These are phyloP conservation scores for Monosporascus sp. DNA, from an alignment of 2,329 filamentous ascomycete species.

Conservation along the genomic window DNA sequence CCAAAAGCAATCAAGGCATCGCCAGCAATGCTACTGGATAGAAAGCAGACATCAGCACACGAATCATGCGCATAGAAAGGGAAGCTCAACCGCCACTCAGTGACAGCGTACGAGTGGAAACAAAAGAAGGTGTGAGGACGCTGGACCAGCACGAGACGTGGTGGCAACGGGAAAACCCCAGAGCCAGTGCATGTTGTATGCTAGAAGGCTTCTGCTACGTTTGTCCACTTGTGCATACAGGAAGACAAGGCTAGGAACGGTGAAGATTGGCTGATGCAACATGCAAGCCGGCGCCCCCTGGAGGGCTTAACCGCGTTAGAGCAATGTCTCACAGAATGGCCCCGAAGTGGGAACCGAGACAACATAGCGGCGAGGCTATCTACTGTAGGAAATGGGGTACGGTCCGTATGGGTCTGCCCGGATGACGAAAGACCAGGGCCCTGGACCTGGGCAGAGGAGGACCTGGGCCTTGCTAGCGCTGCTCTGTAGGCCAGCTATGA, in stretches of 20 bases:
- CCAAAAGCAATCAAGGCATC: constrained; percentile 6
- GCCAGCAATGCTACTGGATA: constrained; percentile 27
- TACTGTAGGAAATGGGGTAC: too few relatives aligned
- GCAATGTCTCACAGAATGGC: constrained; percentile 2
- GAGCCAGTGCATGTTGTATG: constrained; percentile 27
- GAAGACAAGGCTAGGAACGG: constrained; percentile 13
- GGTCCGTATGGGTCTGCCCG: background rate
- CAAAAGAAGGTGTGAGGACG: constrained; percentile 14
- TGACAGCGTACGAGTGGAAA: constrained; percentile 15
- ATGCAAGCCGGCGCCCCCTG: constrained; percentile 5
- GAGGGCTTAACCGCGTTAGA: background rate
- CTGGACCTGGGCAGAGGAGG: constrained; percentile 14
- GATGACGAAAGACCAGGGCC: constrained; percentile 22
- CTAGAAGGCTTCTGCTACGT: constrained; percentile 25
- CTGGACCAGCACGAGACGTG: background rate
- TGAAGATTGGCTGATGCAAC: constrained; percentile 26
- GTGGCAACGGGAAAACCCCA: constrained; percentile 18
- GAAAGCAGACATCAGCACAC: constrained; percentile 15
- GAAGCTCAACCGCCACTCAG: constrained; percentile 14
- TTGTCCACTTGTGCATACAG: constrained; percentile 17
- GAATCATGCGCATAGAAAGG: constrained; percentile 15
- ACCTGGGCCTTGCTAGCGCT: constrained; percentile 14
- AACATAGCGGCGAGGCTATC: too few relatives aligned
- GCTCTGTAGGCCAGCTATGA: background rate
- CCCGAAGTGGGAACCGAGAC: constrained; percentile 9